These are phyloP conservation scores for Trametes cingulata DNA, from an alignment of 768 basidiomycete species.

Conservation along the genomic window DNA sequence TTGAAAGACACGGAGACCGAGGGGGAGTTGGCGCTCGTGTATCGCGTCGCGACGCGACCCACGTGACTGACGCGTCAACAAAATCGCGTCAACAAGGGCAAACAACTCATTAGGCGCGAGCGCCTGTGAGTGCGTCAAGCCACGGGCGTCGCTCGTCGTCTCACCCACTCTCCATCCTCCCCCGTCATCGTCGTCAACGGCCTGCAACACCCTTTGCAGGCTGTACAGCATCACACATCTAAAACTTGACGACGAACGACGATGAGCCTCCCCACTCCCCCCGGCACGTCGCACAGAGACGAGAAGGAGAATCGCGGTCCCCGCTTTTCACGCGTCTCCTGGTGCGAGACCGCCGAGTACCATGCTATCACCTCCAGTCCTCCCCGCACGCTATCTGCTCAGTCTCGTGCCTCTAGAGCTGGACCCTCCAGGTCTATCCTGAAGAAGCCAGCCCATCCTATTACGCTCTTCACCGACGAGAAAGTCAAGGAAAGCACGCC, in stretches of 20 bases:
- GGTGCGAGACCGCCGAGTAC: slow-evolving; percentile 22
- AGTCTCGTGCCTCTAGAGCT: slow-evolving; percentile 40
- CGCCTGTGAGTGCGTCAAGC: slow-evolving; percentile 5
- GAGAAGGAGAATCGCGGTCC: slow-evolving; percentile 26
- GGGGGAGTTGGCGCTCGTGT: not conserved
- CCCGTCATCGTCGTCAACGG: slow-evolving; percentile 1
- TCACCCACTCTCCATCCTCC: slow-evolving; percentile 4
- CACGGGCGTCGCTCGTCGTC: slow-evolving; percentile 4
- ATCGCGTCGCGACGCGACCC: slow-evolving; percentile 7
- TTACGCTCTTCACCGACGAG: slow-evolving; percentile 43
- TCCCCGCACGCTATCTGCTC: slow-evolving; percentile 13
- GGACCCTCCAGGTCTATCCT: slow-evolving; percentile 68
- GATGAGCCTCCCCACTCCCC: slow-evolving; percentile 28
- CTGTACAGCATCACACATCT: not conserved
- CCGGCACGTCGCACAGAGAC: slow-evolving; percentile 26
- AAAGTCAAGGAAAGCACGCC: slow-evolving; percentile 66
- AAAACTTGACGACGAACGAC: not conserved
- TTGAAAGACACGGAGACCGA: no score
- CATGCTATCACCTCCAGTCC: slow-evolving; percentile 23
- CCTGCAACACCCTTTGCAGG: not conserved
- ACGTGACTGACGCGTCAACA: slow-evolving; percentile 26
- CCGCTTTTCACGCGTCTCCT: slow-evolving; percentile 23
- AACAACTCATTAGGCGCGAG: slow-evolving; percentile 19
- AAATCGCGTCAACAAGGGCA: slow-evolving; percentile 20
- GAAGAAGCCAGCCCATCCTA: slow-evolving; percentile 47